Evolutionary conservation across 2,329 filamentous ascomycete species (phyloP).

Genomic region (Penicillium sp.): DNA sequence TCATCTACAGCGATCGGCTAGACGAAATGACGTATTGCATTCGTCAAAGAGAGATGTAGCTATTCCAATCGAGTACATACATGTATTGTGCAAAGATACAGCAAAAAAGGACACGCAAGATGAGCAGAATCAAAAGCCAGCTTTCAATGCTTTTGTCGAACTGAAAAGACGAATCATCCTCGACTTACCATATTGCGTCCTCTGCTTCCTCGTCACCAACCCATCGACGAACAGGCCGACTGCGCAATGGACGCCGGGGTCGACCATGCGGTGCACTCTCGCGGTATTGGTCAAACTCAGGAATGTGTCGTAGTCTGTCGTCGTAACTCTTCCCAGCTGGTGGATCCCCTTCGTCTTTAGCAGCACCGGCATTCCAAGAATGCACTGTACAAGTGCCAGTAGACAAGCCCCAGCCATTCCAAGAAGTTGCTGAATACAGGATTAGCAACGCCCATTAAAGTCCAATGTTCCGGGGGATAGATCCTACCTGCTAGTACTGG

Average conservation of each 20-base stretch:
- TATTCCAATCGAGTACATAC: background rate
- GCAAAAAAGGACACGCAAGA: background rate
- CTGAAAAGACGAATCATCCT: background rate
- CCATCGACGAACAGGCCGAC: slow-evolving; percentile 17
- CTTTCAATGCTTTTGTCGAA: background rate
- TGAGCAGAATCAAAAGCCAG: background rate
- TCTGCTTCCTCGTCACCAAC: slow-evolving; percentile 11
- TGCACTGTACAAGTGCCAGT: slow-evolving; percentile 70
- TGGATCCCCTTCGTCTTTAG: slow-evolving; percentile 55
- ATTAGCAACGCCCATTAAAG: slow-evolving; percentile 4
- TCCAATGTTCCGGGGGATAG: background rate
- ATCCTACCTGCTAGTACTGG: slow-evolving; percentile 62
- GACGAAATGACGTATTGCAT: background rate
- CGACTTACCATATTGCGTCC: slow-evolving; percentile 11
- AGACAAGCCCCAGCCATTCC: slow-evolving; percentile 68
- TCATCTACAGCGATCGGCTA: background rate
- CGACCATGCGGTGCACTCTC: slow-evolving; percentile 13
- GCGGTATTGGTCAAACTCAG: slow-evolving; percentile 36
- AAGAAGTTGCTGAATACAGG: slow-evolving; percentile 57
- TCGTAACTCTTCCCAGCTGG: slow-evolving; percentile 55
- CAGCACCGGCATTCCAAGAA: slow-evolving; percentile 60
- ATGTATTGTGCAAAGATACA: background rate
- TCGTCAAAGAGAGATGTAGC: background rate
- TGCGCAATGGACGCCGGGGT: slow-evolving; percentile 15
- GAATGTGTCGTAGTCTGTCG: slow-evolving; percentile 47